These are phyloP conservation scores for Leishmania gerbilli DNA, from an alignment of 208 protist genomes.

Conservation along the genomic window DNA sequence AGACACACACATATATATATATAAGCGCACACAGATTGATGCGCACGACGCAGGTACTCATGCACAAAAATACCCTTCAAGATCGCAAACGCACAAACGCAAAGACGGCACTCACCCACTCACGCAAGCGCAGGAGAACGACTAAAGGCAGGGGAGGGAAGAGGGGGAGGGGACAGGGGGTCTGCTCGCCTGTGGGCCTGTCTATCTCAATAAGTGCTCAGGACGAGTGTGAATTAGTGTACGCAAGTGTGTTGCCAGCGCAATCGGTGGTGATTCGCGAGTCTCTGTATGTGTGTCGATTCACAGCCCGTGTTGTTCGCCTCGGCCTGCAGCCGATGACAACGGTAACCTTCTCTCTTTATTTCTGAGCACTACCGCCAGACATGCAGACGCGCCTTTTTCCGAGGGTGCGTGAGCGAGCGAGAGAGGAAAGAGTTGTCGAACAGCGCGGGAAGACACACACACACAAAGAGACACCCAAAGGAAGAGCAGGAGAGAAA, in stretches of 20 bases:
- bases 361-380: background rate
- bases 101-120: background rate
- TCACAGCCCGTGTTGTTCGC: background rate
- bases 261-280: background rate
- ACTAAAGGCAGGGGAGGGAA: background rate
- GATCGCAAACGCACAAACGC: background rate
- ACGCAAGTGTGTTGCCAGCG: background rate
- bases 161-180: background rate
- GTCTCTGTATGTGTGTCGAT: background rate
- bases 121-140: background rate
- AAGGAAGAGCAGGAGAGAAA: background rate
- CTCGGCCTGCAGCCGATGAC: background rate
- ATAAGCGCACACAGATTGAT: background rate
- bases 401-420: background rate
- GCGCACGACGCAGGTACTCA: background rate
- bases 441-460: background rate
- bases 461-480: background rate
- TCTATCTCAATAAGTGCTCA: background rate
- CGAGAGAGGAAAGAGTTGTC: background rate
- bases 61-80: background rate
- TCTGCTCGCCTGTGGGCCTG: too few species aligned
- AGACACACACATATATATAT: background rate
- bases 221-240: background rate
- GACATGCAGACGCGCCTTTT: background rate
- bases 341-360: background rate